phyloP scores from a whole-genome alignment of 2,329 filamentous ascomycete genomes.

The Cryphonectria naterciae region DNA sequence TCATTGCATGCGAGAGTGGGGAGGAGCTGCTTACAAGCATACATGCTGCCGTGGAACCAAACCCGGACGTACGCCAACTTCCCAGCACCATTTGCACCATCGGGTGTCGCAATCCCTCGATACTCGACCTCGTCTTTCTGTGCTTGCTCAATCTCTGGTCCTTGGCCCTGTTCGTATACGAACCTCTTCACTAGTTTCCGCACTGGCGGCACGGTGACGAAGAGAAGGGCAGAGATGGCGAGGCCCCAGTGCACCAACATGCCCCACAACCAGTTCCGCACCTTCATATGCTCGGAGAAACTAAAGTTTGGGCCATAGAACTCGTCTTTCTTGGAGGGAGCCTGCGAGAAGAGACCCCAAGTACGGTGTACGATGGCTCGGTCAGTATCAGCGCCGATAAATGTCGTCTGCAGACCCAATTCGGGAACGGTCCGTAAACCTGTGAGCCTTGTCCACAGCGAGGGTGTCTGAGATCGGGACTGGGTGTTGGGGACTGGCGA shows the following conservation, averaged over 20 bases:
- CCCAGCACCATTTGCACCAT: slow-evolving; percentile 42
- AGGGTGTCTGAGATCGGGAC: slow-evolving; percentile 36
- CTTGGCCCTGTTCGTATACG: slow-evolving; percentile 59
- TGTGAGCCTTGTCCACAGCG: slow-evolving; percentile 51
- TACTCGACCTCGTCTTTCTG: slow-evolving; percentile 66
- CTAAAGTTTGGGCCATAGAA: slow-evolving; percentile 66
- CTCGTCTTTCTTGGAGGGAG: slow-evolving; percentile 48
- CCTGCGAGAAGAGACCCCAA: slow-evolving; percentile 62
- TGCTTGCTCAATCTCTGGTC: slow-evolving; percentile 55
- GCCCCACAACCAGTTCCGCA: slow-evolving; percentile 54
- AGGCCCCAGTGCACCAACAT: slow-evolving; percentile 55
- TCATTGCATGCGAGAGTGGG: background rate
- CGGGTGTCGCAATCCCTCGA: slow-evolving; percentile 66
- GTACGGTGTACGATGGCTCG: slow-evolving; percentile 60
- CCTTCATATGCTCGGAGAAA: slow-evolving; percentile 58
- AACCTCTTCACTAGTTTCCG: slow-evolving; percentile 48
- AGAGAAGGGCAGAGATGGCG: slow-evolving; percentile 46
- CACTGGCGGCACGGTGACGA: slow-evolving; percentile 50
- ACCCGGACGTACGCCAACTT: slow-evolving; percentile 61
- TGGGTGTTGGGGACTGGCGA: slow-evolving; percentile 58
- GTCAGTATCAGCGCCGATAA: slow-evolving; percentile 54
- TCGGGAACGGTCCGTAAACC: slow-evolving; percentile 54
- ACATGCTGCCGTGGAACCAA: slow-evolving; percentile 64
- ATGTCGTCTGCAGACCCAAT: slow-evolving; percentile 61
- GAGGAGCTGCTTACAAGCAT: slow-evolving; percentile 56